phyloP scores from a whole-genome alignment of 2,329 filamentous ascomycete genomes.

The Epichloe typhina region DNA sequence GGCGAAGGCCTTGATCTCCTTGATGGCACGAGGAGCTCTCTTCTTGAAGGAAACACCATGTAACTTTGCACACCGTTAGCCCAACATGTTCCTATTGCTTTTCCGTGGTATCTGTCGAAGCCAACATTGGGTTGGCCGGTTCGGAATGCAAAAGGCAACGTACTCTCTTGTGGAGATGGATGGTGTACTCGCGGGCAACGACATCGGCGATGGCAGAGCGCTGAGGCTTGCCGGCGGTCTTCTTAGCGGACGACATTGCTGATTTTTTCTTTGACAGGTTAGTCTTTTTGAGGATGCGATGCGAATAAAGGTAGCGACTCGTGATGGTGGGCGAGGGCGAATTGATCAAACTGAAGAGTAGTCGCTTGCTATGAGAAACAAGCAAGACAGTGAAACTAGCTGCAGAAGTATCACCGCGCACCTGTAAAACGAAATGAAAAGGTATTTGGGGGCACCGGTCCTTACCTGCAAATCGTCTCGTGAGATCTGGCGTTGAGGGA shows the following conservation, averaged over 20 bases:
- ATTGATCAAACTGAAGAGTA: not conserved
- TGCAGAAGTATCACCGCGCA: not conserved
- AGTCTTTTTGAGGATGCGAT: slow-evolving; percentile 10
- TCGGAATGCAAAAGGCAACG: slow-evolving; percentile 12
- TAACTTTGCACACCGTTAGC: slow-evolving; percentile 45
- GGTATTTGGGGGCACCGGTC: slow-evolving; percentile 12
- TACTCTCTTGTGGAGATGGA: slow-evolving; percentile 95
- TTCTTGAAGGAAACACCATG: slow-evolving; percentile 99
- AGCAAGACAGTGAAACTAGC: not conserved
- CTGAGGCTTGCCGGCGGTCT: slow-evolving; percentile 30
- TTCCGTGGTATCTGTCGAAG: slow-evolving; percentile 3
- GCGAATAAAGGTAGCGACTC: slow-evolving; percentile 1
- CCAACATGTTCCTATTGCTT: not conserved
- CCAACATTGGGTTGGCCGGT: not conserved
- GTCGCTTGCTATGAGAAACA: not conserved
- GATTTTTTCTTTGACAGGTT: slow-evolving; percentile 10
- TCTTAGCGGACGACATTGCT: slow-evolving; percentile 31
- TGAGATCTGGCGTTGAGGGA: slow-evolving; percentile 25
- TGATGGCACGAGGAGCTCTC: slow-evolving; percentile 94
- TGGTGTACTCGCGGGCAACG: slow-evolving; percentile 99
- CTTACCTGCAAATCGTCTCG: slow-evolving; percentile 31
- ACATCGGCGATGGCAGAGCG: slow-evolving; percentile 98
- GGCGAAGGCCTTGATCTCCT: slow-evolving; percentile 97
- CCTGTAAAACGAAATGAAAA: not conserved
- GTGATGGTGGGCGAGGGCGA: not conserved